Base-by-base conservation (phyloP, 176 grass and related monocot species). In the Pharus latifolius region DNA sequence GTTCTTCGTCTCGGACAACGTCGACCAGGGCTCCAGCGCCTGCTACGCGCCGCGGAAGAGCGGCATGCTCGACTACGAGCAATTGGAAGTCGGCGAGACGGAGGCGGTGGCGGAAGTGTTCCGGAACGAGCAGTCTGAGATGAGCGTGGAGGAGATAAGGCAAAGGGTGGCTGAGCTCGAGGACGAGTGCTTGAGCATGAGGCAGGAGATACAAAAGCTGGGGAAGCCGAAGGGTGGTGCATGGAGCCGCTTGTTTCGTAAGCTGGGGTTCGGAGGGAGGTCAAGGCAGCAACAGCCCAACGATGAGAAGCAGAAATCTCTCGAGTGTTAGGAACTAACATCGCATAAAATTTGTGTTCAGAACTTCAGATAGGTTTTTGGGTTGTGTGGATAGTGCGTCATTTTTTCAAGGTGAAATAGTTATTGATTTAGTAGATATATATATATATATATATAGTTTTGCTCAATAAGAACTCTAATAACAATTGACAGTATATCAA, bases 1-100 rank as follows among this genome's bases (percentile, higher is more conserved):
- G 79, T 92, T 96, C 66, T 87, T 79, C 32, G 67, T 75, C 30
- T 41, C 78, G 3, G 88, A 91, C 62, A 88, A 88, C 78, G 77
- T 67, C 29, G 78, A 83, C 44, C 56, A 61, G 38, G 62, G 38
- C 47, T 70, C 29, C 45, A 83, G 19, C 74, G 80, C 32, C 11
- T 86, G 14, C 6, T 45, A 45, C 61, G 14, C 22, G 38, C 49
- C 64, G 20, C 33, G 62, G 46, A 79, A 50, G 62, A 68, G 62
- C 27, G 23, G 24, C 17, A 54, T 62, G 6, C 14, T 74, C 8
- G 46, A 55, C 17, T 41, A 74, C 9, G 55, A 12, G 20, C 46
- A n/a, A n/a, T n/a, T n/a, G 6, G 1, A 34, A 37, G 24, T 68
- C 59, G 8, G 19, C 27, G 59, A 10, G 63, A 66, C 2, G 43